Evolutionary conservation across 2,329 filamentous ascomycete species (phyloP), one percentile per base, ranked within the genome.

Genomic region (Aspergillus transmontanensis): DNA sequence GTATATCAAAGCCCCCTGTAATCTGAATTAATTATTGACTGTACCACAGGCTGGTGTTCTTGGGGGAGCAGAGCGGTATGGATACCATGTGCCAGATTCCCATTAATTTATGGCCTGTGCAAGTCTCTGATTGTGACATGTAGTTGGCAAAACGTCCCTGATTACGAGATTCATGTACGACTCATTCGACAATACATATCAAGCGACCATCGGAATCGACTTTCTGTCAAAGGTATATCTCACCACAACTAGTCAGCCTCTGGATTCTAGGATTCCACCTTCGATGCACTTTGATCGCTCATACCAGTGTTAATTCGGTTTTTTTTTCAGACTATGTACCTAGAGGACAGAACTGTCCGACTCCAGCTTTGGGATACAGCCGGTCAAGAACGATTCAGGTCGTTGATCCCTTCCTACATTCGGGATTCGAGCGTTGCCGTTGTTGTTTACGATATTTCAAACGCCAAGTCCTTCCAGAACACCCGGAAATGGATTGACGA

Each of bases 121-220:
- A 55, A 26, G n/a, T 57, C 5, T 65, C 69, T 74, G 64, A 74
- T 60, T 43, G 54, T 16, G 39, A 54, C 21, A 43, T 62, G 66
- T 78, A 98, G 95, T 99, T 73, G 95, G 95, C 78, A 99, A 99
- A 84, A 99, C 95, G 36, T 99, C 95, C 66, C 84, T 99, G 73
- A 99, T 99, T 79, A 99, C 95, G 70, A 90, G 95, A 69, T 99
- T 99, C 85, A 99, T 99, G 95, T 99, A 99, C 86, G 95, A 99
- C 82, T 98, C 95, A 55, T 99, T 99, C 85, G 95, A 99, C 85
- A 97, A 96, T 83, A 98, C 94, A 86, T 99, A 99, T 83, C 95
- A 99, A 82, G 95, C 95, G 62, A 99, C 95, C 45, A 98, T 99
- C 76, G 95, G 95, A 76, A 99, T 99, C 83, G 95, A 99, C 82